Percentiles rank a stretch among this genome's conserved stretches.
Conservation (phyloP, 2,329 filamentous ascomycete genomes). For the Graphilbum ipis-grandicollis region DNA sequence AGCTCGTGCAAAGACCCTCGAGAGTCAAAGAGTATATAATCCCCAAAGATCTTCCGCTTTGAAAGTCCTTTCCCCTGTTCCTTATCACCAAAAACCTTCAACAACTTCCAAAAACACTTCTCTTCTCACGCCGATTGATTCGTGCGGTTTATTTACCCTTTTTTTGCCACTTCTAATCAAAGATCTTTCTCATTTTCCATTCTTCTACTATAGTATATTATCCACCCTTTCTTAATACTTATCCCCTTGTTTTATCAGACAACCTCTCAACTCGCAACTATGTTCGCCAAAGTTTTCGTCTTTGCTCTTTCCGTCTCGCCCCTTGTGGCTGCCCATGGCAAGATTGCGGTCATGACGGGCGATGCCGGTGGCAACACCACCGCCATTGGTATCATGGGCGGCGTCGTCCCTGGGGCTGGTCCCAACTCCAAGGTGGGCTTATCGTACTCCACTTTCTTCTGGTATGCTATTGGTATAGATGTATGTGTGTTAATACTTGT, state of each 20-base stretch:
- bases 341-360: conserved; percentile 14
- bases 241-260: background rate
- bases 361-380: conserved; percentile 23
- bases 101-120: background rate
- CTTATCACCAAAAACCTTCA: background rate
- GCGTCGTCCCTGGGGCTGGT: conserved; percentile 21
- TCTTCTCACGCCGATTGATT: conserved; percentile 5
- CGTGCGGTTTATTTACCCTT: too few species aligned
- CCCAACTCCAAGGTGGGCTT: conserved; percentile 15
- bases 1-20: background rate
- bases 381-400: conserved; percentile 23
- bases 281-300: conserved; percentile 13
- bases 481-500: too few species aligned
- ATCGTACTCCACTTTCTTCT: too few species aligned
- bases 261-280: conserved; percentile 7
- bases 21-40: background rate
- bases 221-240: too few species aligned
- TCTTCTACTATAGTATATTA: too few species aligned
- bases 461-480: too few species aligned
- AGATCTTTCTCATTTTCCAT: conserved; percentile 1
- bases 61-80: background rate
- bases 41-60: background rate
- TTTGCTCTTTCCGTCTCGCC: conserved; percentile 13
- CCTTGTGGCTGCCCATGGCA: conserved; percentile 16
- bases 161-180: too few species aligned